These are phyloP conservation scores for Moricandia arvensis DNA, from an alignment of 345 rosid species.

Conservation along the genomic window DNA sequence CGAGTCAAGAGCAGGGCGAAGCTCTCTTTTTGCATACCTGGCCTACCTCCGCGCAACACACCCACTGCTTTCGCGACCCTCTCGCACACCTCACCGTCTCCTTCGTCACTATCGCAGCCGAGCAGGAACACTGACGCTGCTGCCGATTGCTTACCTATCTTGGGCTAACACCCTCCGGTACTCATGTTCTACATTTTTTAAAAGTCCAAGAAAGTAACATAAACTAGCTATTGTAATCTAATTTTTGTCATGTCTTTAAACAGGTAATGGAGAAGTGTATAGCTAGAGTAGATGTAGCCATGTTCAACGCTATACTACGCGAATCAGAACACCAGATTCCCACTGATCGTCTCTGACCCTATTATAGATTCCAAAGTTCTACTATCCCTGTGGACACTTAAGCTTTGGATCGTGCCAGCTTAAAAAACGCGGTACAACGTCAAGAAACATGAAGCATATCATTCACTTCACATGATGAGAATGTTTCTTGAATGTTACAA, in stretches of 20 bases:
- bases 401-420: conserved; percentile 91
- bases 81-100: too few species aligned
- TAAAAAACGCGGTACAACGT: conserved; percentile 72
- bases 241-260: neutral
- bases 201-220: neutral
- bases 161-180: conserved; percentile 81
- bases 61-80: too few species aligned
- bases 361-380: conserved; percentile 75
- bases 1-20: too few species aligned
- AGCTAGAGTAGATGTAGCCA: conserved; percentile 77
- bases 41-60: too few species aligned
- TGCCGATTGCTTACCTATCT: conserved; percentile 47
- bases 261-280: conserved; percentile 87
- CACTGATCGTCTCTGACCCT: conserved; percentile 92
- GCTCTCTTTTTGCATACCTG: too few species aligned
- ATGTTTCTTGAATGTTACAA: neutral
- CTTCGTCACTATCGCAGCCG: too few species aligned
- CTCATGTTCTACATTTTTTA: neutral
- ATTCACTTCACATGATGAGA: conserved; percentile 1
- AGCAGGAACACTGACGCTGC: too few species aligned
- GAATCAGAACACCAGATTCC: conserved; percentile 93
- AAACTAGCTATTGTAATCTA: conserved; percentile 3
- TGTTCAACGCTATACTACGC: conserved; percentile 90
- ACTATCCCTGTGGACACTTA: conserved; percentile 48
- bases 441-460: conserved; percentile 3